Evolutionary conservation across 2,329 filamentous ascomycete genomes (phyloP).

Genomic region (Diaporthe australafricana): DNA sequence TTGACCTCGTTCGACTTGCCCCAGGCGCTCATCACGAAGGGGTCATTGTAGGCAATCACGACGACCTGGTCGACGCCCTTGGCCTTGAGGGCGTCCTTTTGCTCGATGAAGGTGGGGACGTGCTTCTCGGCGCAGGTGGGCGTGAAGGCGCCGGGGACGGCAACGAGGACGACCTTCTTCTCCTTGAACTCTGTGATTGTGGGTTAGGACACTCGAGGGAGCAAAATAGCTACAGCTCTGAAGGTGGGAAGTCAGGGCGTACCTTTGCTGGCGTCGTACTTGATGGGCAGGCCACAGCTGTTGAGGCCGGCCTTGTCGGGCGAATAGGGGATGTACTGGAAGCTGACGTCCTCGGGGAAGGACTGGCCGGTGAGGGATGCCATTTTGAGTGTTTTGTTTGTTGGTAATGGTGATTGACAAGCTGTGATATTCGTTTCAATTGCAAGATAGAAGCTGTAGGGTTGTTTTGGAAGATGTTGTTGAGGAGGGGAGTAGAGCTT

Average conservation of each 20-base stretch:
- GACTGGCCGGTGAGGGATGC: constrained; percentile 72
- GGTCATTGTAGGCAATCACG: constrained; percentile 86
- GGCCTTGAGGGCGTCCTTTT: constrained; percentile 75
- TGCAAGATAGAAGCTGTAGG: constrained; percentile 5
- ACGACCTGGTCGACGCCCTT: constrained; percentile 88
- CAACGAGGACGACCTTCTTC: constrained; percentile 68
- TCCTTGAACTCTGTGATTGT: constrained; percentile 60
- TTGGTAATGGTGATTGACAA: background rate
- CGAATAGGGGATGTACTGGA: constrained; percentile 85
- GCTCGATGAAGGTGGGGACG: constrained; percentile 82
- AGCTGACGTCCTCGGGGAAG: constrained; percentile 84
- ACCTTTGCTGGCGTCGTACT: constrained; percentile 84
- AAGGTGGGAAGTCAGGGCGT: constrained; percentile 31
- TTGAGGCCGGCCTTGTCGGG: constrained; percentile 76
- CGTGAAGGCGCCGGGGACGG: constrained; percentile 81
- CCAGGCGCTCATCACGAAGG: constrained; percentile 90
- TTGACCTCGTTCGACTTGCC: constrained; percentile 87
- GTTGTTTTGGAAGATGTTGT: background rate
- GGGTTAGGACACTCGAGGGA: background rate
- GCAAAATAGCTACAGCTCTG: background rate
- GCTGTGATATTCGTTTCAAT: constrained; percentile 35
- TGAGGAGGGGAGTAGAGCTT: constrained; percentile 18
- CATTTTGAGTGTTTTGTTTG: constrained; percentile 53
- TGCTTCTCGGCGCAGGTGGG: constrained; percentile 86
- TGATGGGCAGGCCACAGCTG: constrained; percentile 81